Evolutionary conservation across 2,329 filamentous ascomycete genomes (phyloP).

Genomic region (Neonectria sp.): DNA sequence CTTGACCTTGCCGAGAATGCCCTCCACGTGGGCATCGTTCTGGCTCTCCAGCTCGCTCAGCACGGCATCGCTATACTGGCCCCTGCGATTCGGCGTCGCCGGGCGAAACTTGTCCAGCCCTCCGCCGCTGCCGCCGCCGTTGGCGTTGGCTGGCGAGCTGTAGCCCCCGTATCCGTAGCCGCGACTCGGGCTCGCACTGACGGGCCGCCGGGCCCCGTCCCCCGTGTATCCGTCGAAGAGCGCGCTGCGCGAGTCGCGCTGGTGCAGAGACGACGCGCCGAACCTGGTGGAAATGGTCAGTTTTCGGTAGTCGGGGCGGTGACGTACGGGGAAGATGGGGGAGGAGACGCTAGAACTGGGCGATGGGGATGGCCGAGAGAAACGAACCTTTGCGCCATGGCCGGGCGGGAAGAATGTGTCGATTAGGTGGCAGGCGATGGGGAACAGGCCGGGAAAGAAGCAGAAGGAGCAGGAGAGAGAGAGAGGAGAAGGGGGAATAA

Average conservation of each 20-base stretch:
- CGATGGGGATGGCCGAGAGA: slow-evolving; percentile 4
- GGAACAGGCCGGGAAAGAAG: slow-evolving; percentile 14
- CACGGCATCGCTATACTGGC: slow-evolving; percentile 93
- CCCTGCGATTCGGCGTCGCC: slow-evolving; percentile 83
- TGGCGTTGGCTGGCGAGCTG: slow-evolving; percentile 41
- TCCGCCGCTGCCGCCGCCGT: slow-evolving; percentile 51
- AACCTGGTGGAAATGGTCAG: slow-evolving; percentile 65
- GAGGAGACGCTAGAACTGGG: background rate
- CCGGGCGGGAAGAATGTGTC: slow-evolving; percentile 21
- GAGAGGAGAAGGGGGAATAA: slow-evolving; percentile 2
- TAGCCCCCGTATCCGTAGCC: slow-evolving; percentile 65
- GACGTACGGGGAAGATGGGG: slow-evolving; percentile 17
- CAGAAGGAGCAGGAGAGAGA: slow-evolving; percentile 4
- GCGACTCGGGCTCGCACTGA: slow-evolving; percentile 63
- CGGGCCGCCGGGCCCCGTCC: slow-evolving; percentile 58
- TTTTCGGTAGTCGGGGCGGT: slow-evolving; percentile 5
- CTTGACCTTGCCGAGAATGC: slow-evolving; percentile 91
- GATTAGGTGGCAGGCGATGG: slow-evolving; percentile 10
- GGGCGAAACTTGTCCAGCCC: slow-evolving; percentile 64
- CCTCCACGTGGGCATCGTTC: slow-evolving; percentile 90
- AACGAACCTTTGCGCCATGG: slow-evolving; percentile 56
- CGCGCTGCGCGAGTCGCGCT: slow-evolving; percentile 79
- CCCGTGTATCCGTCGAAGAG: slow-evolving; percentile 82
- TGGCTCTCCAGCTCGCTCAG: slow-evolving; percentile 95
- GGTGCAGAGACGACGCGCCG: slow-evolving; percentile 77